Evolutionary conservation across 306 rosid species (phyloP), one percentile per base, ranked within the genome.

Genomic region (Prunus fruticosa): DNA sequence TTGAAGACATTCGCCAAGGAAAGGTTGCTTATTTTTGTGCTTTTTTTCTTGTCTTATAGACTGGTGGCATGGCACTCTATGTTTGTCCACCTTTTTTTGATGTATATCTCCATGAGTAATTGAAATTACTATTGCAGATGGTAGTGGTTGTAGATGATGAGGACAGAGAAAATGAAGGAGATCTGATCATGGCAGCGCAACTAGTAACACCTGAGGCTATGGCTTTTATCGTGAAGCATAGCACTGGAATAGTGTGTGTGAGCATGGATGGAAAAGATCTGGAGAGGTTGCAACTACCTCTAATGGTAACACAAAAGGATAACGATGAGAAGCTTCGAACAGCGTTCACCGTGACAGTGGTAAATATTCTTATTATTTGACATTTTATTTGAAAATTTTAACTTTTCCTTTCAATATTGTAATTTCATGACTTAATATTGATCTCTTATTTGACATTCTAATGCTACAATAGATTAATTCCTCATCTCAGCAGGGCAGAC

Each of bases 91-190:
- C 9, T 38, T 38, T 50, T 71, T 57, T 28, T 52, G 57, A 52
- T 28, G 49, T 47, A 67, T 8, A 20, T 16, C 47, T 71, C 57
- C 16, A 30, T 75, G 61, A 63, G 78, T 80, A 64, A 78, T 62
- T 64, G 34, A 38, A 69, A 28, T 41, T 30, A 50, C 25, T 32
- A 64, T 57, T 81, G 84, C 89, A 93, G 98, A 84, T 93, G 89
- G 96, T 93, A 58, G 60, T 90, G 77, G 98, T 89, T 76, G 98
- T 93, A 19, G 98, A 93, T 19, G 98, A 89, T 10, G 98, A 93
- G 80, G 96, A 87, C 71, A 87, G 98, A 76, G 98, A 93, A 86
- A 93, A 93, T 56, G 98, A 90, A 80, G 98, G 98, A 79, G 96
- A 93, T 73, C 79, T 93, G 84, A 93, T 93, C 77, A 93, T 93